phyloP scores from a whole-genome alignment of 2,329 filamentous ascomycete genomes.

The Trichoderma polysporum region DNA sequence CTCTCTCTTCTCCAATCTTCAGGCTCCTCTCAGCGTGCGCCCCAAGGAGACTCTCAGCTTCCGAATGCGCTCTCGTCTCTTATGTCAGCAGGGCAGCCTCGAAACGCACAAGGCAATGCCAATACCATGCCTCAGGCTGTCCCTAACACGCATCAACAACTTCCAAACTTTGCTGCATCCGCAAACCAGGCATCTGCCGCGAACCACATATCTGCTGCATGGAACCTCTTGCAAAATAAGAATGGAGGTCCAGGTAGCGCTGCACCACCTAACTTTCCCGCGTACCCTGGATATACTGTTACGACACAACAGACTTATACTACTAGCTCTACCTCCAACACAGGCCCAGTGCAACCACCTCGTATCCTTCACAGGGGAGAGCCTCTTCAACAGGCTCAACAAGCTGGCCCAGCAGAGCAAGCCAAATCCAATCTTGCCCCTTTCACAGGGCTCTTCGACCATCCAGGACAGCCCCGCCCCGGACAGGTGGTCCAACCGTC shows the following conservation, averaged over 20 bases:
- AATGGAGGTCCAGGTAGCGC: conserved; percentile 22
- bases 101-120: conserved; percentile 57
- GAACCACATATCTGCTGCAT: conserved; percentile 22
- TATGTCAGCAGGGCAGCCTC: conserved; percentile 48
- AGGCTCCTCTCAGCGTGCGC: conserved; percentile 24
- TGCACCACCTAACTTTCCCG: conserved; percentile 21
- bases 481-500: conserved; percentile 25
- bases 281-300: conserved; percentile 21
- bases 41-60: conserved; percentile 29
- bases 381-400: conserved; percentile 13
- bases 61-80: conserved; percentile 47
- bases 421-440: conserved; percentile 23
- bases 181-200: conserved; percentile 24
- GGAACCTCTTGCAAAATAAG: conserved; percentile 13
- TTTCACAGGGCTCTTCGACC: conserved; percentile 26
- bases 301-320: conserved; percentile 28
- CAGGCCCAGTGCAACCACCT: conserved; percentile 26
- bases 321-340: conserved; percentile 23
- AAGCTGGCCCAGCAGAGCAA: not conserved
- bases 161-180: conserved; percentile 33
- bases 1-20: conserved; percentile 52
- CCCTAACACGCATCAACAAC: conserved; percentile 32
- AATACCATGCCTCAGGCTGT: conserved; percentile 45
- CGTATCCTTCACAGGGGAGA: conserved; percentile 41
- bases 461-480: conserved; percentile 25